Conservation (phyloP, 2,329 filamentous ascomycete species). For the Fonsecaea multimorphosa region DNA sequence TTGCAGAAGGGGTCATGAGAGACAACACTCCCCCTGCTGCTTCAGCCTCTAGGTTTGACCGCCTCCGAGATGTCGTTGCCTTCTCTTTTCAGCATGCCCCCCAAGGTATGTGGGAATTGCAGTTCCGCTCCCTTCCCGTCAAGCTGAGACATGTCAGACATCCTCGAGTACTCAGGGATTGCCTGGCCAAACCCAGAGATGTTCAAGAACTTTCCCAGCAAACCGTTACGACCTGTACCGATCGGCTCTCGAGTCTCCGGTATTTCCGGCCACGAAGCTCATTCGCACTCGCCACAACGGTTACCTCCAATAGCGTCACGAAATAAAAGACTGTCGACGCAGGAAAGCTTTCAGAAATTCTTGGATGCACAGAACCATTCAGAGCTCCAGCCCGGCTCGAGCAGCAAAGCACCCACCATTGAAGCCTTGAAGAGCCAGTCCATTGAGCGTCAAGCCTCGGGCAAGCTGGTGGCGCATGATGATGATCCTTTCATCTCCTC, state of each 20-base stretch:
- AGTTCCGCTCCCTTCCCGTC: not conserved
- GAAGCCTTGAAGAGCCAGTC: conserved; percentile 37
- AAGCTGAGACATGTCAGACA: conserved; percentile 56
- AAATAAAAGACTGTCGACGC: conserved; percentile 13
- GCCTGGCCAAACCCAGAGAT: conserved; percentile 79
- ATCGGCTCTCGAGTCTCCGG: conserved; percentile 36
- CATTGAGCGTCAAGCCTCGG: conserved; percentile 40
- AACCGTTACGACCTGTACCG: conserved; percentile 48
- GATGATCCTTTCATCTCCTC: conserved; percentile 53
- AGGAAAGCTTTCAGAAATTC: conserved; percentile 25
- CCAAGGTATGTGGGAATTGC: conserved; percentile 61
- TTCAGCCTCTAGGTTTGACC: conserved; percentile 56
- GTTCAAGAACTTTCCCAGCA: conserved; percentile 55
- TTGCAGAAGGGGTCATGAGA: conserved; percentile 73
- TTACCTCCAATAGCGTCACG: conserved; percentile 38
- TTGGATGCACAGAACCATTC: conserved; percentile 25
- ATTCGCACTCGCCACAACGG: conserved; percentile 67
- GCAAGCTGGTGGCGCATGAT: conserved; percentile 23
- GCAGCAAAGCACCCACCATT: conserved; percentile 41
- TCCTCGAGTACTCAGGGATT: conserved; percentile 74
- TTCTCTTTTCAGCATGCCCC: conserved; percentile 90
- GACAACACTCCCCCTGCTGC: conserved; percentile 35
- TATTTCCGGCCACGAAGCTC: conserved; percentile 54
- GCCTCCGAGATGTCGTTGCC: conserved; percentile 72
- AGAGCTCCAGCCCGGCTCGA: conserved; percentile 36